A percentile compares a stretch with the other conserved stretches of the same genome.
These are phyloP conservation scores for Byssothecium circinans DNA, from an alignment of 2,329 filamentous ascomycete species.

Conservation along the genomic window DNA sequence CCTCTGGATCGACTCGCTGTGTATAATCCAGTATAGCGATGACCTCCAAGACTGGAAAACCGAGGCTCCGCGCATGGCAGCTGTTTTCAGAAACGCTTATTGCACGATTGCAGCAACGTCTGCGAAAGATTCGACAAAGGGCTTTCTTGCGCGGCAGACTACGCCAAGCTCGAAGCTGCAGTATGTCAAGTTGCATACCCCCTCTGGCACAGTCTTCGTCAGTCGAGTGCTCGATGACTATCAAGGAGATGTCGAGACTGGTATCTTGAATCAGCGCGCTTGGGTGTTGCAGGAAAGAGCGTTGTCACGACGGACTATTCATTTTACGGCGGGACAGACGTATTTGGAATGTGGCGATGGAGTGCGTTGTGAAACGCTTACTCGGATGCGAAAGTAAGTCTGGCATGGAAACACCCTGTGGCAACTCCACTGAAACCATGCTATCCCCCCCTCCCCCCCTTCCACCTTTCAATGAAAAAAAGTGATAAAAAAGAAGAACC, in stretches of 20 bases:
- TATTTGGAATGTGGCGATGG: slow-evolving; percentile 33
- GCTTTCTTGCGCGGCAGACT: background rate
- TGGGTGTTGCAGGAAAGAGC: slow-evolving; percentile 36
- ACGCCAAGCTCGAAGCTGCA: background rate
- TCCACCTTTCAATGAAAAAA: too few species aligned
- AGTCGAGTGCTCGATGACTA: slow-evolving; percentile 18
- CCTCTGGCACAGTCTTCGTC: slow-evolving; percentile 9
- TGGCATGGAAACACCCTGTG: background rate
- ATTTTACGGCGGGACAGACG: slow-evolving; percentile 26
- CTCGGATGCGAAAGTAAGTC: background rate
- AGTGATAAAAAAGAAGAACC: too few species aligned
- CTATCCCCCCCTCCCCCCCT: too few species aligned
- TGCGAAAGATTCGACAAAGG: slow-evolving; percentile 1
- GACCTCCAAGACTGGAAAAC: slow-evolving; percentile 12
- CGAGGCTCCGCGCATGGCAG: slow-evolving; percentile 14
- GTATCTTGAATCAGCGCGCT: slow-evolving; percentile 20
- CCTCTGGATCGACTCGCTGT: slow-evolving; percentile 21
- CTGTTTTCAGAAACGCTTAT: slow-evolving; percentile 15
- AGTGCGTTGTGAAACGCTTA: slow-evolving; percentile 20
- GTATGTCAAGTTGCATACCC: background rate
- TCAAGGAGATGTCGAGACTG: slow-evolving; percentile 18
- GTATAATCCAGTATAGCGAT: slow-evolving; percentile 5
- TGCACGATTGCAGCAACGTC: slow-evolving; percentile 13
- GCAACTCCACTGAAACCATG: too few species aligned
- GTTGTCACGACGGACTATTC: slow-evolving; percentile 28